A percentile compares a stretch with the other conserved stretches of the same genome.
phyloP scores from a whole-genome alignment of 2,329 filamentous ascomycete species.

The Cladosporium cucumerinum region DNA sequence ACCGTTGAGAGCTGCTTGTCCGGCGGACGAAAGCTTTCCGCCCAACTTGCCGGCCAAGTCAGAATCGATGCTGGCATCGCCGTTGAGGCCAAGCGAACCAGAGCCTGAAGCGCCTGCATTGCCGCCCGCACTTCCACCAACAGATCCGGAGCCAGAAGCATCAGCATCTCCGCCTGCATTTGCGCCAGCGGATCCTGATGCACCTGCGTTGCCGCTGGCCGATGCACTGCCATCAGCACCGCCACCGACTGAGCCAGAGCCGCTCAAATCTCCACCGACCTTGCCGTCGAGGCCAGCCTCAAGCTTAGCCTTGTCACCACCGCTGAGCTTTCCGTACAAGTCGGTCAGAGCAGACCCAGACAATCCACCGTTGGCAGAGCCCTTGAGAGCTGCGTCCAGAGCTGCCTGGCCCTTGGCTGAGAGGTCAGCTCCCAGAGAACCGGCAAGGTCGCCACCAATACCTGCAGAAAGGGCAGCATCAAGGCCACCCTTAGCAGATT shows the following conservation, averaged over 20 bases:
- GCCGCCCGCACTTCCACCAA: background rate
- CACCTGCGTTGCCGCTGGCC: background rate
- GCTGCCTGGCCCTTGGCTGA: slow-evolving; percentile 7
- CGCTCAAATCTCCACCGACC: background rate
- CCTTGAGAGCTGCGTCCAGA: background rate
- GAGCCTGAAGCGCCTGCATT: background rate
- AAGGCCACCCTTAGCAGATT: background rate
- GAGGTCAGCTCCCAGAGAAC: background rate
- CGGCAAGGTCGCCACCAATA: background rate
- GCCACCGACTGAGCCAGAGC: background rate
- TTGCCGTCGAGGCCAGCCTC: background rate
- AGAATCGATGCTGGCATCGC: background rate
- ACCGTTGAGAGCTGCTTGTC: slow-evolving; percentile 2
- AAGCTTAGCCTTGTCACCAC: background rate
- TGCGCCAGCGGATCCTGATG: background rate
- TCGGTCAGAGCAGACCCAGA: slow-evolving; percentile 23
- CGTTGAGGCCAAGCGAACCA: background rate
- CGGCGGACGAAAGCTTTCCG: background rate
- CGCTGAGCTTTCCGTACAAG: slow-evolving; percentile 14
- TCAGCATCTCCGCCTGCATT: background rate
- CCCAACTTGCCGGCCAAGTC: background rate
- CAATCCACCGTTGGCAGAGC: background rate
- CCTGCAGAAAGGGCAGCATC: background rate
- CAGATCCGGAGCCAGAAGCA: background rate
- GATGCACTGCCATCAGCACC: background rate